Evolutionary conservation across 805 yeast genomes (phyloP), one percentile per base, ranked within the genome.

Genomic region (Yamadazyma takamatsuzukensis): DNA sequence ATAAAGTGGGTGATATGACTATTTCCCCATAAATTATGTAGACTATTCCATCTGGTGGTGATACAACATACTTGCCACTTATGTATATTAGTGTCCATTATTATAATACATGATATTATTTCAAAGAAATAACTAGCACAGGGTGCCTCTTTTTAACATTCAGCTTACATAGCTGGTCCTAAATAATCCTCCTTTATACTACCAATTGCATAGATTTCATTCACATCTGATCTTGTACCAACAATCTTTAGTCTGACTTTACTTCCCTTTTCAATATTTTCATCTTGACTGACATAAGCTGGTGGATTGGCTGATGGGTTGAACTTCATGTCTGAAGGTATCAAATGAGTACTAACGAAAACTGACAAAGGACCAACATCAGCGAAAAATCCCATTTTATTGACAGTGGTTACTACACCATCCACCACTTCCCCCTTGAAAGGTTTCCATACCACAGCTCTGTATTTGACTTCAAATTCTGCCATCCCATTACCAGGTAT

Each of bases 361-460:
- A 93, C 96, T 15, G 89, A 80, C 55, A 93, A 68, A 11, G 98
- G 98, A 0, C 98, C 98, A 18, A 93, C 98, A 59, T 93, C 97
- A 23, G 95, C 97, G 57, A 93, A 93, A 45, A 93, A 87, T 6
- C 98, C 98, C 81, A 90, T 83, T 53, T 78, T 87, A 59, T 83
- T 87, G 30, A 95, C 97, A 19, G 86, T 84, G 10, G 96, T 84
- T 11, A 93, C 97, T 15, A 90, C 80, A 5, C 94, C 98, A 59
- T 93, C 98, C 16, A 93, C 97, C 6, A 93, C 98, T 61, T 93
- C 98, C 21, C 97, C 98, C 63, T 93, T 93, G 65, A 93, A 93
- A 4, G 98, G 98, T 53, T 90, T 84, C 94, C 96, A 93, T 21
- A 93, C 97, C 32, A 93, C 89, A 0, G 98, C 98, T 47, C 95